phyloP scores from a whole-genome alignment of 768 basidiomycete species.

The Chalciporus sphaerocephalus region DNA sequence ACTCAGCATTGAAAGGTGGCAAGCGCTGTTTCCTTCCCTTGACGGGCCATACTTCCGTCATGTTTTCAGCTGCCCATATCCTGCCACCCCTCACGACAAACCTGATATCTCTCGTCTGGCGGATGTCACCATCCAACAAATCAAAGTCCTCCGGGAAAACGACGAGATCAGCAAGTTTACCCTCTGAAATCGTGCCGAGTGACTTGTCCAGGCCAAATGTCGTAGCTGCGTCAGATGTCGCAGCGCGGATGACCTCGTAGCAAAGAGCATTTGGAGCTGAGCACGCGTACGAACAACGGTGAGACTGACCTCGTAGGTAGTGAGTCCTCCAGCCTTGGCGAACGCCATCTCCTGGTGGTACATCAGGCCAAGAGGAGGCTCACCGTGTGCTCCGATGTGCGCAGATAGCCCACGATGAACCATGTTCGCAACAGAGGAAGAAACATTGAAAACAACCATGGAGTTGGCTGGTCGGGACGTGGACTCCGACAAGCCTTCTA shows the following conservation, averaged over 20 bases:
- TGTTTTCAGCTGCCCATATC: conserved; percentile 61
- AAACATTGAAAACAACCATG: conserved; percentile 64
- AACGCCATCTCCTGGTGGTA: conserved; percentile 76
- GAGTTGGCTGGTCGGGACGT: conserved; percentile 56
- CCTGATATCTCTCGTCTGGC: conserved; percentile 45
- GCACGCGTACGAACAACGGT: neutral
- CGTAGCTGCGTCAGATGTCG: conserved; percentile 60
- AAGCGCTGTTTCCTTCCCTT: conserved; percentile 50
- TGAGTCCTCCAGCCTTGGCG: conserved; percentile 57
- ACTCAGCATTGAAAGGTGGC: conserved; percentile 56
- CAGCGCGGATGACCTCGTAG: conserved; percentile 58
- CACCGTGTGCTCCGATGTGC: conserved; percentile 73
- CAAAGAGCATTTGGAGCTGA: neutral
- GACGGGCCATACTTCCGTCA: conserved; percentile 72
- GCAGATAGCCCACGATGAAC: conserved; percentile 55
- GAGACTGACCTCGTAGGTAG: conserved; percentile 57
- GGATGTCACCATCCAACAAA: conserved; percentile 50
- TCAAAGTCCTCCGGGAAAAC: conserved; percentile 60
- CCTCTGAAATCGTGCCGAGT: conserved; percentile 56
- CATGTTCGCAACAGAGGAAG: conserved; percentile 64
- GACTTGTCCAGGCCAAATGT: conserved; percentile 61
- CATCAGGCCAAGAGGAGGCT: conserved; percentile 67
- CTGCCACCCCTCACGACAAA: conserved; percentile 66
- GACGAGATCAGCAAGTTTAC: conserved; percentile 70
- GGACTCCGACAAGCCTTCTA: conserved; percentile 58